Conservation (phyloP, 495 filamentous ascomycete species). For the Annulohypoxylon maeteangense region DNA sequence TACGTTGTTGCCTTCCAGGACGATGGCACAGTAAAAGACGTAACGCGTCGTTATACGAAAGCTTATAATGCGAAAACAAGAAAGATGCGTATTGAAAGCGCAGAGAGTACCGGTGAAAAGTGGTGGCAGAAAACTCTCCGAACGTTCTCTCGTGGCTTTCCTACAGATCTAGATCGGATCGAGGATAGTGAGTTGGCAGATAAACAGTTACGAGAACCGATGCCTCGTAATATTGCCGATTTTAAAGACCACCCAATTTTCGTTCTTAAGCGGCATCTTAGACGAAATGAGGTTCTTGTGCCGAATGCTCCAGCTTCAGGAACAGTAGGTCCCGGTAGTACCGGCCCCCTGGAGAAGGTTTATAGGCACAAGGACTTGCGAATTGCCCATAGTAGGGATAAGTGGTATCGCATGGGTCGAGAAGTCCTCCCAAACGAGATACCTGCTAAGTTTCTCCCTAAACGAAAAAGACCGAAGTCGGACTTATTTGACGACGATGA, state of each 20-base stretch:
- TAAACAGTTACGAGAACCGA: slow-evolving; percentile 78
- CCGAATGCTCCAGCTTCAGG: slow-evolving; percentile 77
- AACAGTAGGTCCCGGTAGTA: slow-evolving; percentile 76
- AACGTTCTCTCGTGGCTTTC: slow-evolving; percentile 65
- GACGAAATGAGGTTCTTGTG: slow-evolving; percentile 78
- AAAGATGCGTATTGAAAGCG: slow-evolving; percentile 73
- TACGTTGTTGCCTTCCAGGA: slow-evolving; percentile 89
- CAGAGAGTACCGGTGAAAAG: slow-evolving; percentile 67
- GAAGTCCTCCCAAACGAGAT: slow-evolving; percentile 79
- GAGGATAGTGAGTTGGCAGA: slow-evolving; percentile 80
- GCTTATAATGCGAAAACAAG: slow-evolving; percentile 90
- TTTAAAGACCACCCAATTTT: slow-evolving; percentile 95
- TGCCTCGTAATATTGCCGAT: slow-evolving; percentile 89
- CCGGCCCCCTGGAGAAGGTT: slow-evolving; percentile 64
- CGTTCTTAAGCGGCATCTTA: slow-evolving; percentile 88
- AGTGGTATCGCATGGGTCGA: slow-evolving; percentile 88
- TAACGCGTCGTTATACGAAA: slow-evolving; percentile 81
- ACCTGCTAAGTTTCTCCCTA: slow-evolving; percentile 75
- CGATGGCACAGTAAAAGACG: slow-evolving; percentile 78
- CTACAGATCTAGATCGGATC: slow-evolving; percentile 77
- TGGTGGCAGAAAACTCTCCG: slow-evolving; percentile 78
- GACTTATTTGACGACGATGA: slow-evolving; percentile 52
- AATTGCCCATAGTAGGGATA: slow-evolving; percentile 75
- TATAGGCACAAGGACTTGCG: slow-evolving; percentile 85
- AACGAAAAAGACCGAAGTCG: slow-evolving; percentile 43